These are phyloP conservation scores for Lepidium didymum DNA, from an alignment of 345 rosid genomes.

Conservation along the genomic window DNA sequence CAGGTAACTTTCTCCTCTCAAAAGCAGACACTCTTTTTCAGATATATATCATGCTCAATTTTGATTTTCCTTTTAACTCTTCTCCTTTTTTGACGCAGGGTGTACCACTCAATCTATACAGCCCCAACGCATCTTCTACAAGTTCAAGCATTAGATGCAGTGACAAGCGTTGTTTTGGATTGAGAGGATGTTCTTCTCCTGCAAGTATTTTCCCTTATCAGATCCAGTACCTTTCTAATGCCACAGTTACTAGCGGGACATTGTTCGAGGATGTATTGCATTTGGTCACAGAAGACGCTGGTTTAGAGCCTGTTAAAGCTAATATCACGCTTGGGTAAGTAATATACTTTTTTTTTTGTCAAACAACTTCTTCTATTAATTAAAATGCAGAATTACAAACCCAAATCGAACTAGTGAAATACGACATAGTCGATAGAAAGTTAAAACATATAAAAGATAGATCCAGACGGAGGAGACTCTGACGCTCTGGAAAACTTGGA, in stretches of 20 bases:
- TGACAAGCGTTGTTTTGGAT: conserved; percentile 41
- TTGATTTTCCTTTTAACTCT: background rate
- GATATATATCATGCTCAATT: background rate
- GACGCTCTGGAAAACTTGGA: no score
- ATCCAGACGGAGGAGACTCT: no score
- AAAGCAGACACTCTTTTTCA: background rate
- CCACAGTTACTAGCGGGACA: conserved; percentile 44
- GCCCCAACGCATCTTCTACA: conserved; percentile 57
- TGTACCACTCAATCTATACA: conserved; percentile 47
- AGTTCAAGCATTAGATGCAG: conserved; percentile 50
- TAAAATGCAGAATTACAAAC: no score
- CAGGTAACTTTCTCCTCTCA: conserved; percentile 21
- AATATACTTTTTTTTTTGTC: no score
- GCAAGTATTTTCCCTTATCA: conserved; percentile 49
- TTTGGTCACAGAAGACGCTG: conserved; percentile 37
- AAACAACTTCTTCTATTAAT: no score
- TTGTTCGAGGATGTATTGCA: conserved; percentile 61
- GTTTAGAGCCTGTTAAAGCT: conserved; percentile 33
- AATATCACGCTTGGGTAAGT: conserved; percentile 54
- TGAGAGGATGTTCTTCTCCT: conserved; percentile 37
- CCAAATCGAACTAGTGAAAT: no score
- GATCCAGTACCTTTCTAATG: conserved; percentile 31
- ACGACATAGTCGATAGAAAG: no score
- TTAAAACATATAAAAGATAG: no score
- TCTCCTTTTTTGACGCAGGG: conserved; percentile 26